Percentiles rank a stretch among this genome's conserved stretches.
Evolutionary conservation across 2,329 filamentous ascomycete species (phyloP).

Genomic region (Fusarium sterilihyphosum): DNA sequence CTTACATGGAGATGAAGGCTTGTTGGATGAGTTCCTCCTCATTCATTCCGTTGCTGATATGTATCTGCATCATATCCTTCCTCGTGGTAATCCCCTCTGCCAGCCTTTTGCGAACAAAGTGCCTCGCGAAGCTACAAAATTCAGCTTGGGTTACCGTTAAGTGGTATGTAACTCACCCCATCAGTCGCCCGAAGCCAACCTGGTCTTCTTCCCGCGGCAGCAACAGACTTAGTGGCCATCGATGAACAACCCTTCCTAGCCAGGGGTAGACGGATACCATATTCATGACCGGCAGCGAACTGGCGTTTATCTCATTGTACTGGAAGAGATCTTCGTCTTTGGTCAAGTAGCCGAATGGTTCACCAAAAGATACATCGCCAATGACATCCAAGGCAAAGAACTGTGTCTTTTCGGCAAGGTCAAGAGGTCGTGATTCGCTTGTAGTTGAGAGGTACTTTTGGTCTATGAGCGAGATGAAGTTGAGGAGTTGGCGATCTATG

Average conservation of each 20-base stretch:
- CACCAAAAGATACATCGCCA: slow-evolving; percentile 62
- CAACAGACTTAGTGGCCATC: slow-evolving; percentile 50
- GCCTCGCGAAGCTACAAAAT: slow-evolving; percentile 24
- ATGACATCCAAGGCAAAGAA: slow-evolving; percentile 66
- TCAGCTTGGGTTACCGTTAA: background rate
- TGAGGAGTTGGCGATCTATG: slow-evolving; percentile 51
- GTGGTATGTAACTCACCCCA: slow-evolving; percentile 44
- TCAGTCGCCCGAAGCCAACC: slow-evolving; percentile 52
- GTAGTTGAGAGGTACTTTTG: slow-evolving; percentile 57
- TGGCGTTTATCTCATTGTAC: slow-evolving; percentile 57
- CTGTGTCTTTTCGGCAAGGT: slow-evolving; percentile 60
- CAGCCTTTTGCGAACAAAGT: slow-evolving; percentile 37
- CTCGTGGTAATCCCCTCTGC: slow-evolving; percentile 29
- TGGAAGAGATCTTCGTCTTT: slow-evolving; percentile 59
- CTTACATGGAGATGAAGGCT: slow-evolving; percentile 53
- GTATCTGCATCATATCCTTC: slow-evolving; percentile 53
- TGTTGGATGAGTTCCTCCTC: slow-evolving; percentile 51
- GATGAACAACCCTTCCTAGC: slow-evolving; percentile 48
- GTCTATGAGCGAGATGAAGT: slow-evolving; percentile 57
- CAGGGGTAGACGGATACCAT: slow-evolving; percentile 50
- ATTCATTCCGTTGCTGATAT: slow-evolving; percentile 51
- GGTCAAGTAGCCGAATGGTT: slow-evolving; percentile 61
- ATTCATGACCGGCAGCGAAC: slow-evolving; percentile 52
- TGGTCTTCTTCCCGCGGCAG: slow-evolving; percentile 51
- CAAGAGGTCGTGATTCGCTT: slow-evolving; percentile 50